phyloP scores from a whole-genome alignment of 2,329 filamentous ascomycete species.

The Fusarium drepaniforme region DNA sequence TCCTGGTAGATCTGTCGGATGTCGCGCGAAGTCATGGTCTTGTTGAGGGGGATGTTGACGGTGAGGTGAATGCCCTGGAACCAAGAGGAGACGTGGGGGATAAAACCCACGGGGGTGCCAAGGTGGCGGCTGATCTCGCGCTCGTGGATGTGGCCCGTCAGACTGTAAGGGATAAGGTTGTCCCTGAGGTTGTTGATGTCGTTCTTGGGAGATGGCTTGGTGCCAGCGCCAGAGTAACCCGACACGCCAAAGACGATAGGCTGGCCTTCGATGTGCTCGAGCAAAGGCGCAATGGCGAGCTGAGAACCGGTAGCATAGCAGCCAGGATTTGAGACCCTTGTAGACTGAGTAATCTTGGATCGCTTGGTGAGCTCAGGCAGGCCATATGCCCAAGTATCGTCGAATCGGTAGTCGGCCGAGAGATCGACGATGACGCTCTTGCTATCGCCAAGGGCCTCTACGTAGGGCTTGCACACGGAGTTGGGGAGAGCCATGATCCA shows the following conservation, averaged over 20 bases:
- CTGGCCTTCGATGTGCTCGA: slow-evolving; percentile 80
- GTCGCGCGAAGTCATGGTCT: slow-evolving; percentile 90
- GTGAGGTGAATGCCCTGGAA: slow-evolving; percentile 96
- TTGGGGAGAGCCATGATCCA: slow-evolving; percentile 99
- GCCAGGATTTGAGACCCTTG: slow-evolving; percentile 36
- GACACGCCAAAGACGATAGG: slow-evolving; percentile 92
- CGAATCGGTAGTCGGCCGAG: slow-evolving; percentile 95
- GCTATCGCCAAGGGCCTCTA: slow-evolving; percentile 79
- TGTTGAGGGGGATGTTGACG: slow-evolving; percentile 88
- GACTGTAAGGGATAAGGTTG: slow-evolving; percentile 82
- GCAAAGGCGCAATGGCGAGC: slow-evolving; percentile 85
- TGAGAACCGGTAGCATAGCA: slow-evolving; percentile 97
- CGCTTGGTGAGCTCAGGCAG: slow-evolving; percentile 88
- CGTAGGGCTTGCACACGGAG: slow-evolving; percentile 92
- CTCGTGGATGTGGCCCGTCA: slow-evolving; percentile 94
- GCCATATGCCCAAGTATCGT: slow-evolving; percentile 78
- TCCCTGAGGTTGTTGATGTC: slow-evolving; percentile 84
- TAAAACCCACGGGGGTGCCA: slow-evolving; percentile 81
- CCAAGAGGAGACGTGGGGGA: slow-evolving; percentile 96
- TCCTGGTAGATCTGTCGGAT: slow-evolving; percentile 97
- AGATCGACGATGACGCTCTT: slow-evolving; percentile 89
- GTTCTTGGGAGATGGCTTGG: slow-evolving; percentile 92
- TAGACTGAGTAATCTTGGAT: slow-evolving; percentile 80
- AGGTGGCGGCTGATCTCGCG: slow-evolving; percentile 87
- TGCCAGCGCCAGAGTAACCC: slow-evolving; percentile 83